Percentiles rank a stretch among this genome's conserved stretches.
Conservation (phyloP, 306 rosid genomes). For the Medicago lupulina region DNA sequence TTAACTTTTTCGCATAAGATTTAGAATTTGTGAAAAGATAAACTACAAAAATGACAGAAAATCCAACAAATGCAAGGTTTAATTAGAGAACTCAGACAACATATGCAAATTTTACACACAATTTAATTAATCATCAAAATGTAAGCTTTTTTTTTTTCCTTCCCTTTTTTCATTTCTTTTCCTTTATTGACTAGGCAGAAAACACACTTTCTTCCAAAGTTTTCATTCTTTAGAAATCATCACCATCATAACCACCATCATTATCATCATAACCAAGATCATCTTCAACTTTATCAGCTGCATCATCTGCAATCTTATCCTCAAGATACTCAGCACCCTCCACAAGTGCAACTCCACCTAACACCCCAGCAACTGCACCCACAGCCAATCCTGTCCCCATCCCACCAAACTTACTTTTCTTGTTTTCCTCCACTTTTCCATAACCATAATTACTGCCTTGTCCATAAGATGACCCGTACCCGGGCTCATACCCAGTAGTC, state of each 20-base stretch:
- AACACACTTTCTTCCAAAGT: background rate
- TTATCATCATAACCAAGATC: slow-evolving; percentile 48
- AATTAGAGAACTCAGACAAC: background rate
- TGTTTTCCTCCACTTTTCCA: slow-evolving; percentile 50
- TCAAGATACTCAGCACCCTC: slow-evolving; percentile 72
- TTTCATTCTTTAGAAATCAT: slow-evolving; percentile 42
- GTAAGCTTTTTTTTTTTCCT: background rate
- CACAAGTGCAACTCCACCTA: slow-evolving; percentile 78
- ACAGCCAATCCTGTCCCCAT: slow-evolving; percentile 97
- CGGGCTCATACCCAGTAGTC: slow-evolving; percentile 17
- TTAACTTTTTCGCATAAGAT: too few relatives aligned
- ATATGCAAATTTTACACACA: background rate
- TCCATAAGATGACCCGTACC: slow-evolving; percentile 45
- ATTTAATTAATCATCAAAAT: background rate
- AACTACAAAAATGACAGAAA: background rate
- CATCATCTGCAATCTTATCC: slow-evolving; percentile 74
- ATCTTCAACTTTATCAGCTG: slow-evolving; percentile 67
- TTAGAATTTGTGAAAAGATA: background rate
- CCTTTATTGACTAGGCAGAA: background rate
- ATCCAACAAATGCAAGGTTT: background rate
- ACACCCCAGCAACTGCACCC: slow-evolving; percentile 75
- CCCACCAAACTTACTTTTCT: slow-evolving; percentile 84
- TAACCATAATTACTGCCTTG: slow-evolving; percentile 1
- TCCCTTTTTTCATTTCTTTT: too few relatives aligned
- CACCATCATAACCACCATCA: slow-evolving; percentile 40